Base-by-base conservation (phyloP, 805 yeast species). In the Nakazawaea sp. region DNA sequence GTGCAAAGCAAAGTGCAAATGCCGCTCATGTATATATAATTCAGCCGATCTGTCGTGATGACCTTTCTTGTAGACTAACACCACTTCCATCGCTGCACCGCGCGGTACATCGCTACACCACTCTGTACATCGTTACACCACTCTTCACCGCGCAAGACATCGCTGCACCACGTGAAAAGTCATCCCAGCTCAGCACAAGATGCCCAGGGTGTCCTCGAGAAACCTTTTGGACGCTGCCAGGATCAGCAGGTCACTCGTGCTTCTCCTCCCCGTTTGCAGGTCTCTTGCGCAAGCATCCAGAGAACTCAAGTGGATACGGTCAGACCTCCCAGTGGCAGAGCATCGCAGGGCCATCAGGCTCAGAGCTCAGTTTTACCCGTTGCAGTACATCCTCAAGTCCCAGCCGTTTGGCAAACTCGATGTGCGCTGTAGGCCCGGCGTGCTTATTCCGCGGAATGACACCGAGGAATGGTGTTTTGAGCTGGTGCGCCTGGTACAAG, bases 371-470 rank as follows among this genome's bases (percentile, higher is more conserved):
- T 62, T 66, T 4, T 72, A 68, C 7, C 97, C 98, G 0, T 56
- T 90, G 29, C 97, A 90, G 55, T 89, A 90, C 55, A 73, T 90
- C 9, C 60, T 90, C 8, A 88, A 92, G 0, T 59, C 76, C 0
- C 97, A 89, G 58, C 97, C 97, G 1, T 90, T 90, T 62, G 95
- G 92, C 0, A 50, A 55, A 2, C 52, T 90, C 33, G 74, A 72
- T 10, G 68, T 90, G 4, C 40, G 49, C 18, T 85, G 96, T 49
- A 49, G 56, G 20, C 62, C 61, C 1, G 77, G 77, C 0, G 97
- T 87, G 2, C 60, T 90, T 42, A 89, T 90, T 19, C 97, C 98
- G 0, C 60, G 98, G 34, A 79, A 90, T 82, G 98, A 90, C 53
- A 90, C 98, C 0, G 97, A 90, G 54, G 95, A 87, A 50, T 90